phyloP scores from a whole-genome alignment of 768 basidiomycete species.

The Pisolithus sp. region DNA sequence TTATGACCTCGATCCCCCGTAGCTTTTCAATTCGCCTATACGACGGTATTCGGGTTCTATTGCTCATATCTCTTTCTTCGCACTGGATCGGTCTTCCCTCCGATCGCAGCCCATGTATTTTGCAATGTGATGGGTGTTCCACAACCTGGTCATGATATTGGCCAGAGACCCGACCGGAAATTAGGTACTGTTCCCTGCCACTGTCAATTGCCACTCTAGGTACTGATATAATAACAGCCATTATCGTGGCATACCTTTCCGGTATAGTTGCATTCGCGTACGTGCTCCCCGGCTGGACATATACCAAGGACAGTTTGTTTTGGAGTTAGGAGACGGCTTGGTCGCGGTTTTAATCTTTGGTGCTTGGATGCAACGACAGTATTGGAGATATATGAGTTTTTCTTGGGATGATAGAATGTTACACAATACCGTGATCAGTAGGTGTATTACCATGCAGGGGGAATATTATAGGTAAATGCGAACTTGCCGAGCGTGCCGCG shows the following conservation, averaged over 20 bases:
- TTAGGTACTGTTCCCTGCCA: slow-evolving; percentile 36
- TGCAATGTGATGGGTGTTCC: slow-evolving; percentile 96
- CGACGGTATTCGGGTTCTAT: slow-evolving; percentile 88
- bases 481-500: too few species aligned
- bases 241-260: slow-evolving; percentile 46
- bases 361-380: not conserved
- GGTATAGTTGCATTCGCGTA: slow-evolving; percentile 57
- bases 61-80: slow-evolving; percentile 81
- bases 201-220: slow-evolving; percentile 7
- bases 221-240: slow-evolving; percentile 34
- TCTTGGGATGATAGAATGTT: too few species aligned
- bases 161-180: slow-evolving; percentile 44
- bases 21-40: slow-evolving; percentile 90
- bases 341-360: not conserved
- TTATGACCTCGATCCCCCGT: slow-evolving; percentile 7
- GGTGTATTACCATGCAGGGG: too few species aligned
- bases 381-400: too few species aligned
- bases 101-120: slow-evolving; percentile 77
- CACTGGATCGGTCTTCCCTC: slow-evolving; percentile 74
- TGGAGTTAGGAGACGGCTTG: slow-evolving; percentile 28
- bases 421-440: too few species aligned
- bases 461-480: too few species aligned
- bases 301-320: slow-evolving; percentile 32
- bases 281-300: slow-evolving; percentile 49
- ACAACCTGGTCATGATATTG: slow-evolving; percentile 50